Evolutionary conservation across 192 early-diverging fungal species (phyloP), one percentile per base, ranked within the genome.

Genomic region (Gigaspora rosea): DNA sequence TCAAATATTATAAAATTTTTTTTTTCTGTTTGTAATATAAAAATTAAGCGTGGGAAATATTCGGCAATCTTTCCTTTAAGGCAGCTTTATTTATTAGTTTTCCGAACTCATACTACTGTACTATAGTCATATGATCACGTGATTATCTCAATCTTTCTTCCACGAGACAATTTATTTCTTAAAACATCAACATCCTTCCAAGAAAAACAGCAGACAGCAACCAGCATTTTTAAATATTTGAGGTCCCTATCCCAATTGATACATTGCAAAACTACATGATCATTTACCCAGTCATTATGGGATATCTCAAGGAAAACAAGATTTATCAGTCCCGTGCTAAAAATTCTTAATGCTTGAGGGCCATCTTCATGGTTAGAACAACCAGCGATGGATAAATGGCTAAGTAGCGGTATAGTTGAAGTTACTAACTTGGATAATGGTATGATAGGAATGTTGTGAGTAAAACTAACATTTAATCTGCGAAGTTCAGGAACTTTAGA

Each of bases 321-420:
- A 56, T 76, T 76, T 52, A 76, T 76, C n/a, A 76, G 32, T 16
- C 51, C 50, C 2, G 0, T 41, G 54, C 63, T 67, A 41, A 76
- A 18, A 46, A 67, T 65, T 36, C 51, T 41, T 36, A 76, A 56
- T n/a, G 75, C 64, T 20, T 54, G 20, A 12, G 75, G 75, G 5
- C 75, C 75, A 36, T 35, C 18, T 8, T 36, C 41, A 41, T 9
- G 13, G 57, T 67, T 46, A 67, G 63, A 76, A 57, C 75, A 76
- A 67, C 75, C 75, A 12, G 75, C 75, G 20, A 76, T 76, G 16
- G 75, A 76, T n/a, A 76, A 76, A 41, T 76, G 75, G 22, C 63
- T 76, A 27, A 76, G 67, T 20, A 76, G 41, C 20, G 75, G 75
- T 8, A 67, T 32, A 20, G 75, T 76, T 33, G 64, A 33, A 18